Evolutionary conservation across 352 stramenopile genomes (phyloP).

Genomic region (Pythium sp.): DNA sequence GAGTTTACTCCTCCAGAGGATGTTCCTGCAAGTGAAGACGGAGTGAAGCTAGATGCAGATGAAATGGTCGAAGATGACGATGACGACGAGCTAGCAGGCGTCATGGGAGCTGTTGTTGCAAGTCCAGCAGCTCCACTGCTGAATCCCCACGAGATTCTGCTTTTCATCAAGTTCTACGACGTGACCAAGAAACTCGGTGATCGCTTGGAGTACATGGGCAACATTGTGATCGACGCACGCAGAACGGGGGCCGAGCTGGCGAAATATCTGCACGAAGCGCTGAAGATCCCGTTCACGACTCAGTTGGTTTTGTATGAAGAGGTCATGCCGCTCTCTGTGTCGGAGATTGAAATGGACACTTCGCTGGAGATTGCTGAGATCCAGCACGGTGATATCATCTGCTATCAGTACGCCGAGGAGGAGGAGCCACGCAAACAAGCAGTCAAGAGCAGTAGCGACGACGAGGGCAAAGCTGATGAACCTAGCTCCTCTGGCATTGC

Average conservation of each 20-base stretch:
- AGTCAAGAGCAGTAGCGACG: constrained; percentile 21
- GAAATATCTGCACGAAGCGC: constrained; percentile 44
- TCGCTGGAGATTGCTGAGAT: constrained; percentile 59
- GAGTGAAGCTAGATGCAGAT: not conserved
- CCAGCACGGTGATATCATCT: constrained; percentile 84
- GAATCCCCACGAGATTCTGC: constrained; percentile 52
- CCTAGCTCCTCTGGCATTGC: not conserved
- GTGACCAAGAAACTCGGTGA: constrained; percentile 52
- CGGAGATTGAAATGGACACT: constrained; percentile 47
- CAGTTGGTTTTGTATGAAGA: constrained; percentile 78
- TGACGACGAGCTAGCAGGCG: constrained; percentile 13
- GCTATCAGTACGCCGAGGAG: constrained; percentile 55
- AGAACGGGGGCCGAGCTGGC: constrained; percentile 54
- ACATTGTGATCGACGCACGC: constrained; percentile 64
- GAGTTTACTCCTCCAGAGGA: constrained; percentile 49
- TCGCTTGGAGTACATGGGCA: constrained; percentile 77
- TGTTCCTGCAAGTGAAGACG: constrained; percentile 21
- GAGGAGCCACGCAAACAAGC: constrained; percentile 17
- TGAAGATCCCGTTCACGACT: constrained; percentile 44
- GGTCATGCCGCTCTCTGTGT: constrained; percentile 61
- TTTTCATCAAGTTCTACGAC: constrained; percentile 88
- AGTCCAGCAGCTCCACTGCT: constrained; percentile 17
- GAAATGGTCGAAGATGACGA: constrained; percentile 11
- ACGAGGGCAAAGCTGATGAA: constrained; percentile 21
- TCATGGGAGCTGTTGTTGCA: constrained; percentile 9